Evolutionary conservation across 2,329 filamentous ascomycete genomes (phyloP).

Genomic region (Cercospora berteroae): DNA sequence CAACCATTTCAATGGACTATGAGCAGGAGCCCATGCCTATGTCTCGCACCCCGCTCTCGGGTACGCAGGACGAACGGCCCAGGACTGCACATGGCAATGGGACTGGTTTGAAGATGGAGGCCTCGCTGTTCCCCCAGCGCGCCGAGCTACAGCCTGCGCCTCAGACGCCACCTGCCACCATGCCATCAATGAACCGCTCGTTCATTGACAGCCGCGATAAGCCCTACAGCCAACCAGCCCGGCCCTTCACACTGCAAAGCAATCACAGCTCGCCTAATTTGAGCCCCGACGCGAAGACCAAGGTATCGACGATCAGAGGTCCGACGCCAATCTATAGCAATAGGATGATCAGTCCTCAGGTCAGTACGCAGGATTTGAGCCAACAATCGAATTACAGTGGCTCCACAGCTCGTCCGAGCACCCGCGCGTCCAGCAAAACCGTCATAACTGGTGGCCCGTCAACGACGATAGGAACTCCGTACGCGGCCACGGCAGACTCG

Average conservation of each 20-base stretch:
- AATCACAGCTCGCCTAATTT: slow-evolving; percentile 30
- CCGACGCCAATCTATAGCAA: slow-evolving; percentile 16
- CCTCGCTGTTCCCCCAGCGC: slow-evolving; percentile 27
- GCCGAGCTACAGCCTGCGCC: slow-evolving; percentile 14
- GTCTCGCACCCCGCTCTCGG: slow-evolving; percentile 6
- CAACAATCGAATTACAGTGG: slow-evolving; percentile 29
- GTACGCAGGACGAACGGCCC: slow-evolving; percentile 10
- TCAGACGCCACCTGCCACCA: slow-evolving; percentile 14
- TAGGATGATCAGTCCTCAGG: slow-evolving; percentile 13
- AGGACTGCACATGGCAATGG: slow-evolving; percentile 20
- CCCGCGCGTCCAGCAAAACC: slow-evolving; percentile 24
- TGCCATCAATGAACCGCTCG: slow-evolving; percentile 31
- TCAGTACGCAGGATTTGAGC: slow-evolving; percentile 21
- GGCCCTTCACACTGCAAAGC: slow-evolving; percentile 19
- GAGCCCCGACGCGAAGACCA: slow-evolving; percentile 2
- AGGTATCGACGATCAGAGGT: slow-evolving; percentile 6
- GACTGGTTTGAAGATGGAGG: slow-evolving; percentile 25
- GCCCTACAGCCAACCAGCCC: slow-evolving; percentile 28
- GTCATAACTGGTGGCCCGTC: slow-evolving; percentile 14
- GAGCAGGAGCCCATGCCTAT: slow-evolving; percentile 14
- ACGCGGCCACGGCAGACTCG: slow-evolving; percentile 31
- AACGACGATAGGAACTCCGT: slow-evolving; percentile 35
- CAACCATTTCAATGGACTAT: not conserved
- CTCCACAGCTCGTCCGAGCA: slow-evolving; percentile 29
- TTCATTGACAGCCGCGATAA: slow-evolving; percentile 37